phyloP scores from a whole-genome alignment of 140 eudicot genomes.

The Oenanthe javanica region DNA sequence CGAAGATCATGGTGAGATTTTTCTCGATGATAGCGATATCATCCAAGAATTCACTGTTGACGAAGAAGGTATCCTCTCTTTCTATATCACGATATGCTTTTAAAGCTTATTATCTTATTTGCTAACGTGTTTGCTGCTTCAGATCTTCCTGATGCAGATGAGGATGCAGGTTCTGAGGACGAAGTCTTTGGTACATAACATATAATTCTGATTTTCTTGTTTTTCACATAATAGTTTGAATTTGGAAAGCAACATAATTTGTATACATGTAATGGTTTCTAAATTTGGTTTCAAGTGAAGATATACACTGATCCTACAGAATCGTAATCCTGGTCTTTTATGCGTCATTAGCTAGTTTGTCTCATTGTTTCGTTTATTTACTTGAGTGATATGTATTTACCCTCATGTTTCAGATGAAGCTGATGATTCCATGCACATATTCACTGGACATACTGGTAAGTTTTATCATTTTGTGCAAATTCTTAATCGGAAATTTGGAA shows the following conservation, averaged over 20 bases:
- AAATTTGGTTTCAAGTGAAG: neutral
- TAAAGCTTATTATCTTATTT: neutral
- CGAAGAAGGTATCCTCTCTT: constrained; percentile 56
- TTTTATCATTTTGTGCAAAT: neutral
- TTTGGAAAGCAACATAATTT: neutral
- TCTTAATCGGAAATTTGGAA: neutral
- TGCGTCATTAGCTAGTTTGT: neutral
- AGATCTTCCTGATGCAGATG: constrained; percentile 96
- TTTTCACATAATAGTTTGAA: neutral
- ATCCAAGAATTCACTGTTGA: constrained; percentile 62
- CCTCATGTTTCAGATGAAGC: constrained; percentile 49
- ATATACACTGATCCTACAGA: neutral
- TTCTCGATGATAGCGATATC: constrained; percentile 67
- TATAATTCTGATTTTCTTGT: neutral
- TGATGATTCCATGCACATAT: constrained; percentile 93
- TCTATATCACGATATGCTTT: neutral
- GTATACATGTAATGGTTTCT: neutral
- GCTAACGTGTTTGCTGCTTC: constrained; percentile 15
- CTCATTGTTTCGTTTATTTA: neutral
- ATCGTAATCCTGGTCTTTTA: neutral
- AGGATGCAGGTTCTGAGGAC: constrained; percentile 51
- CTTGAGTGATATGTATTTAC: neutral
- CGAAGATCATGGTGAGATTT: constrained; percentile 51
- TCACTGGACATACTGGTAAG: constrained; percentile 90
- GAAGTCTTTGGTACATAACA: constrained; percentile 47